Evolutionary conservation across 495 filamentous ascomycete species (phyloP).

Genomic region (Amniculicola lignicola): DNA sequence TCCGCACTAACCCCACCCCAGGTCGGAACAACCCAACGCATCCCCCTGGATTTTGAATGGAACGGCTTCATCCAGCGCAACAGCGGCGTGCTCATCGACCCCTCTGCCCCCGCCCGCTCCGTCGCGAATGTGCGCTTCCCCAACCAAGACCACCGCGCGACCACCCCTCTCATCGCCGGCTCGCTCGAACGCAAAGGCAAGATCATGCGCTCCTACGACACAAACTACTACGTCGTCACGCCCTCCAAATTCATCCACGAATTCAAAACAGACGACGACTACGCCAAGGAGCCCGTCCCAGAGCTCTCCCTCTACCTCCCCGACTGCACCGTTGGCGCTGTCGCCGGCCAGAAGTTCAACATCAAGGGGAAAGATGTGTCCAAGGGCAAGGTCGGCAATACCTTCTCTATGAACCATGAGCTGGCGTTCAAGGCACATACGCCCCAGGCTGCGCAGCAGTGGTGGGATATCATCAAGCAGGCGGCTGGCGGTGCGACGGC

Average conservation of each 20-base stretch:
- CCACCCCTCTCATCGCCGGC: constrained; percentile 80
- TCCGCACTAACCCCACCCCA: constrained; percentile 48
- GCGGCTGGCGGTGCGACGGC: constrained; percentile 38
- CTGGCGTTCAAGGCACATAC: constrained; percentile 71
- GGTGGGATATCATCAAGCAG: constrained; percentile 65
- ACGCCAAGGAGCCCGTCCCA: constrained; percentile 73
- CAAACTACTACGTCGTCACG: constrained; percentile 86
- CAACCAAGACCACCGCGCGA: constrained; percentile 79
- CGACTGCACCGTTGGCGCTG: constrained; percentile 75
- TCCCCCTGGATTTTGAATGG: constrained; percentile 93
- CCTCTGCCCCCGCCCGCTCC: constrained; percentile 65
- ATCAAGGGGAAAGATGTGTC: constrained; percentile 89
- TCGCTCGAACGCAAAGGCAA: constrained; percentile 74
- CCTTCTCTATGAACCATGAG: constrained; percentile 61
- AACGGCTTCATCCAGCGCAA: constrained; percentile 71
- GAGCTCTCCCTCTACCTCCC: constrained; percentile 90
- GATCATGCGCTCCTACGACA: constrained; percentile 67
- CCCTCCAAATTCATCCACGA: constrained; percentile 85
- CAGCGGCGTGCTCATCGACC: constrained; percentile 71
- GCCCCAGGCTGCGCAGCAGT: constrained; percentile 70
- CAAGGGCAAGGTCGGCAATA: constrained; percentile 57
- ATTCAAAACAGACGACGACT: constrained; percentile 89
- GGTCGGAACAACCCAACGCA: constrained; percentile 67
- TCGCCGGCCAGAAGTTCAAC: constrained; percentile 79
- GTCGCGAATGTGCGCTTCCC: constrained; percentile 74